Conservation (phyloP, 352 stramenopile species). For the Pythium rhizo-oryzae region DNA sequence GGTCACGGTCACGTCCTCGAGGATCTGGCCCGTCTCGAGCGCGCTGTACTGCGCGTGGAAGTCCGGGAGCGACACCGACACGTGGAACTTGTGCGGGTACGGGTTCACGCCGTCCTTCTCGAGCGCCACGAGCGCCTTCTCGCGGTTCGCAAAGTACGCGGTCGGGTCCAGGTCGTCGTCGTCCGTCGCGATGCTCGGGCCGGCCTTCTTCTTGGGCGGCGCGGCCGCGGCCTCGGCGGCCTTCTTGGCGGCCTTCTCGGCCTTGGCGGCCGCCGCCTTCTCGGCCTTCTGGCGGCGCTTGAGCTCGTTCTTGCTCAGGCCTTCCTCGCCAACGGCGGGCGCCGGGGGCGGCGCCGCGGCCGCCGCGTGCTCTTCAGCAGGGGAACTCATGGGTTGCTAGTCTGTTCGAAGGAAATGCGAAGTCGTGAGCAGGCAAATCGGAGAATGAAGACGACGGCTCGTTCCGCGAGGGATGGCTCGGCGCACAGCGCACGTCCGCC, state of each 20-base stretch:
- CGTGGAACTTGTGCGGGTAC: conserved; percentile 99
- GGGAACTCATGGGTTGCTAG: conserved; percentile 19
- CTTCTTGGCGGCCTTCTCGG: conserved; percentile 90
- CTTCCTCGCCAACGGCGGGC: conserved; percentile 27
- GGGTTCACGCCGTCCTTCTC: conserved; percentile 93
- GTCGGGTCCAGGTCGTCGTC: conserved; percentile 97
- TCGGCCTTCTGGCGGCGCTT: conserved; percentile 98
- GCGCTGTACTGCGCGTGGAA: conserved; percentile 90
- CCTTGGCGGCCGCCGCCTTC: conserved; percentile 93
- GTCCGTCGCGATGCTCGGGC: conserved; percentile 45
- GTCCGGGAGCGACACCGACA: conserved; percentile 93
- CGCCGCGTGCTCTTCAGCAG: conserved; percentile 11
- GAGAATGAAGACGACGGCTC: not conserved
- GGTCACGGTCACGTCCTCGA: conserved; percentile 84
- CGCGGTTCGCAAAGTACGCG: conserved; percentile 98
- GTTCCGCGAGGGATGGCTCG: not conserved
- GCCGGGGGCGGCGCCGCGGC: conserved; percentile 9
- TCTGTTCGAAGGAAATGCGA: not conserved
- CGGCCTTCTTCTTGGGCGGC: conserved; percentile 65
- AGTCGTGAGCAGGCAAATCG: not conserved
- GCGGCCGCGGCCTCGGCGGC: conserved; percentile 59
- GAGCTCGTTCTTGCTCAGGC: conserved; percentile 97
- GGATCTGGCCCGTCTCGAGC: conserved; percentile 80
- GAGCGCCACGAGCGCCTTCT: conserved; percentile 88
- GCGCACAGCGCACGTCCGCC: not conserved